phyloP scores from a whole-genome alignment of 768 basidiomycete species.

The Leucocoprinus sp. region DNA sequence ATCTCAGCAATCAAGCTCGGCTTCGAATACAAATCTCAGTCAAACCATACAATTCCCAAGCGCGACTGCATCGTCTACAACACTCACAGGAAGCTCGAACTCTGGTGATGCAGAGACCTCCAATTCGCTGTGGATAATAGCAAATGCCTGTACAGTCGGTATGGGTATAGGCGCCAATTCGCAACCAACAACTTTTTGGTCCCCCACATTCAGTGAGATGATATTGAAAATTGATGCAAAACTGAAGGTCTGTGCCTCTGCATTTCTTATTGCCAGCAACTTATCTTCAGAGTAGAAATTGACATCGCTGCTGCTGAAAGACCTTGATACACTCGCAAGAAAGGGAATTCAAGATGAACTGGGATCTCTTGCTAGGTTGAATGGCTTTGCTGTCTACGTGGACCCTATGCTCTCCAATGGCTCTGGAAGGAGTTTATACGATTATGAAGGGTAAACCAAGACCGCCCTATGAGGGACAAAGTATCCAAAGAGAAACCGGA shows the following conservation, averaged over 20 bases:
- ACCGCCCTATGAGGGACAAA: neutral
- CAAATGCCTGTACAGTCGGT: conserved; percentile 33
- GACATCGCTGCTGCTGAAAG: conserved; percentile 68
- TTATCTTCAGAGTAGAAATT: conserved; percentile 55
- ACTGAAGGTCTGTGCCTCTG: conserved; percentile 55
- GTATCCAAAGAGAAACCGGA: neutral
- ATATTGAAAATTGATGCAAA: conserved; percentile 76
- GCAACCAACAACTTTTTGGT: conserved; percentile 53
- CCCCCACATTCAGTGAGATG: conserved; percentile 55
- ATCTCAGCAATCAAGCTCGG: conserved; percentile 24
- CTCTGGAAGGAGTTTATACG: conserved; percentile 22
- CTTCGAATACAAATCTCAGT: conserved; percentile 29
- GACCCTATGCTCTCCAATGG: conserved; percentile 17
- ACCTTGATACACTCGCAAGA: conserved; percentile 76
- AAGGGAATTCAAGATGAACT: conserved; percentile 78
- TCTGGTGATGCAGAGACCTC: conserved; percentile 25
- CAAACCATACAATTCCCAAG: conserved; percentile 17
- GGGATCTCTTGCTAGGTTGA: conserved; percentile 65
- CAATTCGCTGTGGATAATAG: conserved; percentile 68
- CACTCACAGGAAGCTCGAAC: conserved; percentile 3
- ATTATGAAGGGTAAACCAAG: conserved; percentile 13
- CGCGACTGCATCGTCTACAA: conserved; percentile 3
- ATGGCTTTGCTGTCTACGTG: conserved; percentile 40
- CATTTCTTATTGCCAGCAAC: neutral
- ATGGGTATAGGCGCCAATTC: conserved; percentile 14